Percentiles rank a stretch among this genome's conserved stretches.
Conservation (phyloP, 306 rosid genomes). For the Lathyrus aphaca region DNA sequence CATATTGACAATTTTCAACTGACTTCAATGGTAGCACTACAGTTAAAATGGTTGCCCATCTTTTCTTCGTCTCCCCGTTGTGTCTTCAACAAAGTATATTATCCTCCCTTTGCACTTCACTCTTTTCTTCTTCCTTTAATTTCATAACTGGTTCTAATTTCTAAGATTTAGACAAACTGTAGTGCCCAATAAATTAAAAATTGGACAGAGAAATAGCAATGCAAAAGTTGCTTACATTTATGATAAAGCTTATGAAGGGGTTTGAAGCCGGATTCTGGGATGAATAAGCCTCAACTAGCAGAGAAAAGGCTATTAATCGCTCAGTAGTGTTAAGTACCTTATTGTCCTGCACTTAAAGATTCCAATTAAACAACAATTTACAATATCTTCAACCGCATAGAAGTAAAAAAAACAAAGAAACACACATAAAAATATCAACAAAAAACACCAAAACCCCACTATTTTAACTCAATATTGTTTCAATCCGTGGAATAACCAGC, state of each 20-base stretch:
- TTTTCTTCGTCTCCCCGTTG: neutral
- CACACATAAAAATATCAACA: neutral
- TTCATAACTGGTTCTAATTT: slow-evolving; percentile 17
- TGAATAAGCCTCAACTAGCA: slow-evolving; percentile 76
- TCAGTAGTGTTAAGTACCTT: slow-evolving; percentile 50
- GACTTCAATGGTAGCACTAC: slow-evolving; percentile 15
- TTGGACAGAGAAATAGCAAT: neutral
- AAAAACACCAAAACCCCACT: slow-evolving; percentile 4
- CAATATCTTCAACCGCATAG: slow-evolving; percentile 1
- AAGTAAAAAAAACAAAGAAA: neutral
- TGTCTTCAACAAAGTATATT: neutral
- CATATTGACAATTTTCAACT: slow-evolving; percentile 3
- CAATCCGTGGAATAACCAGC: slow-evolving; percentile 2
- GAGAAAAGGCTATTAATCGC: slow-evolving; percentile 69
- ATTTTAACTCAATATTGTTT: neutral
- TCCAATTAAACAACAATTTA: slow-evolving; percentile 29
- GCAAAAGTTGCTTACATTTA: slow-evolving; percentile 59
- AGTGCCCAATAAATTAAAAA: neutral
- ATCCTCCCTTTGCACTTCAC: slow-evolving; percentile 1
- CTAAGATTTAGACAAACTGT: slow-evolving; percentile 1
- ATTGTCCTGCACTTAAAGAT: slow-evolving; percentile 40
- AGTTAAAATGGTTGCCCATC: slow-evolving; percentile 2
- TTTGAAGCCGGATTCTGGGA: slow-evolving; percentile 69
- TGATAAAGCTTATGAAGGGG: slow-evolving; percentile 70
- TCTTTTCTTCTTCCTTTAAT: neutral